Percentiles rank a stretch among this genome's conserved stretches.
Conservation (phyloP, 345 rosid genomes). For the Passiflora organensis region DNA sequence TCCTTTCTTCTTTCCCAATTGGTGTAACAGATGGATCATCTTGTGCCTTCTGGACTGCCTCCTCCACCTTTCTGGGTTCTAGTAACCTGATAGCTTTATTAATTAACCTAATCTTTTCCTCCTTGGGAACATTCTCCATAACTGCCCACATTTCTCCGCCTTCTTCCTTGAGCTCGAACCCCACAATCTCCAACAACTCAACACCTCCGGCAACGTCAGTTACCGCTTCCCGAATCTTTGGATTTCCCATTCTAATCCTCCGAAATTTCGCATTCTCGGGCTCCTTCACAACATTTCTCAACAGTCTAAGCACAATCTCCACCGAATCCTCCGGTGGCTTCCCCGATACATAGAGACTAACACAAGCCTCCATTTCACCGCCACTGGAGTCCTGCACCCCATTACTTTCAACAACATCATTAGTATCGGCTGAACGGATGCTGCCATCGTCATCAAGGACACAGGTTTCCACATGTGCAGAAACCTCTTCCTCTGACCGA, state of each 20-base stretch:
- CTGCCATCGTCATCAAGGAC: constrained; percentile 11
- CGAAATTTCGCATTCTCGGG: constrained; percentile 79
- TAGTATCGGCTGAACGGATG: constrained; percentile 3
- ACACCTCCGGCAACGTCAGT: constrained; percentile 73
- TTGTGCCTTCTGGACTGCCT: constrained; percentile 19
- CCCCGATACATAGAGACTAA: constrained; percentile 49
- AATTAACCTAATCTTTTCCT: constrained; percentile 41
- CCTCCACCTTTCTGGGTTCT: constrained; percentile 44
- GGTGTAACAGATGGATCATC: constrained; percentile 32
- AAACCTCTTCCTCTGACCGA: constrained; percentile 66
- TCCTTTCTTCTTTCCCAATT: constrained; percentile 25
- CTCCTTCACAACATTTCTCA: constrained; percentile 68
- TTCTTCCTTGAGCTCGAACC: constrained; percentile 65
- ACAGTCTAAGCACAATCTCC: constrained; percentile 59
- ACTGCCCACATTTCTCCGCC: constrained; percentile 75
- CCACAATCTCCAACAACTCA: constrained; percentile 68
- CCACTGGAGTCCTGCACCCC: constrained; percentile 9
- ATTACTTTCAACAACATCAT: constrained; percentile 15
- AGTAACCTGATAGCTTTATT: constrained; percentile 38
- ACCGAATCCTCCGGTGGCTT: constrained; percentile 54
- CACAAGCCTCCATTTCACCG: constrained; percentile 42
- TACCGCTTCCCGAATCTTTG: constrained; percentile 74
- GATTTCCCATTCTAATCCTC: constrained; percentile 73
- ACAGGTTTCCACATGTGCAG: constrained; percentile 74
- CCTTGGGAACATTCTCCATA: constrained; percentile 50